Base-by-base conservation (phyloP, 331 rosid species). In the Pyrus hybrid region DNA sequence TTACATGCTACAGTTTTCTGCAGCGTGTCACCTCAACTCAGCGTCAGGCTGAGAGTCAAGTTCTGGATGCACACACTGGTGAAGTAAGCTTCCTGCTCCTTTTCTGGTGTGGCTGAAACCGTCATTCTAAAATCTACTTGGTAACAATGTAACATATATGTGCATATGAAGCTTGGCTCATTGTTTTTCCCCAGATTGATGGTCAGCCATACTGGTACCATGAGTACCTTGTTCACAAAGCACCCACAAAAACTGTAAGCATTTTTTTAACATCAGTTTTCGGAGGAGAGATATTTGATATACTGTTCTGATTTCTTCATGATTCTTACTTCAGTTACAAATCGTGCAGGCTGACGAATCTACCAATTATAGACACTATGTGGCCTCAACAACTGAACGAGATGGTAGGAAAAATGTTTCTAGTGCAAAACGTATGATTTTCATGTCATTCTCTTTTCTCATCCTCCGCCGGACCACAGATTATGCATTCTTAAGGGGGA, bases 21-120 rank as follows among this genome's bases (percentile, higher is more conserved):
- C 96, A 92, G 97, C 88, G 97, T 75, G 96, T 95, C 77, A 95
- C 99, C 75, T 89, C 99, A 71, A 86, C 87, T 73, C 97, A 95
- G 84, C 96, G 97, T 63, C 77, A 88, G 84, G 89, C 92, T 33
- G 97, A 92, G 89, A 95, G 99, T 86, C 90, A 97, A 73, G 97
- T 95, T 83, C 91, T 95, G 58, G 96, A 95, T 86, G 77, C 96
- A 73, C 97, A 90, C 86, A 69, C 93, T 25, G 63, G 77, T 79
- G 91, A 89, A 81, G 99, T 95, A 86, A 82, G 96, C 72, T 60
- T 81, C 63, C 63, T 5, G 71, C 77, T 73, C 63, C 23, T 41
- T 61, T 76, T 47, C 43, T 49, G 70, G 45, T 70, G 12, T 20
- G 28, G 65, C 13, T 61, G 70, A 67, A 56, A n/a, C 37, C n/a